These are phyloP conservation scores for Juglanconis juglandina DNA, from an alignment of 2,329 filamentous ascomycete genomes.

Conservation along the genomic window DNA sequence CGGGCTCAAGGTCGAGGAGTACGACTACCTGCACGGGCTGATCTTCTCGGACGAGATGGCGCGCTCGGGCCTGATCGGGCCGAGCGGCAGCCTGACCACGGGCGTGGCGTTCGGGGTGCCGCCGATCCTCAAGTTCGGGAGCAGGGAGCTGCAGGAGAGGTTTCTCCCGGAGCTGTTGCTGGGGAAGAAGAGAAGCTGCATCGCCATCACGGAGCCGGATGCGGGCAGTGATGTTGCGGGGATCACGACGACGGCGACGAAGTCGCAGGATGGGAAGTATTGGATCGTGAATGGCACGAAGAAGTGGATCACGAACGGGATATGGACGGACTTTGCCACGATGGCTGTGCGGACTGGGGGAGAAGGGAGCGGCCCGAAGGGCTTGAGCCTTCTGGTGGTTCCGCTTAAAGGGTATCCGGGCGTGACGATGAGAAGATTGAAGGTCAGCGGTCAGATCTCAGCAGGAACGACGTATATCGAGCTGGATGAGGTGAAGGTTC, in stretches of 20 bases:
- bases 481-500: conserved; percentile 71
- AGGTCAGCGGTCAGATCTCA: conserved; percentile 61
- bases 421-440: conserved; percentile 65
- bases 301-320: conserved; percentile 55
- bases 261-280: conserved; percentile 59
- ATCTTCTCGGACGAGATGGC: conserved; percentile 72
- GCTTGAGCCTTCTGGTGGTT: conserved; percentile 66
- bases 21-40: conserved; percentile 66
- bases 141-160: conserved; percentile 56
- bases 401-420: conserved; percentile 66
- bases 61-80: conserved; percentile 62
- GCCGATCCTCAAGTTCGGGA: conserved; percentile 67
- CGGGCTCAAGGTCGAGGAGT: conserved; percentile 67
- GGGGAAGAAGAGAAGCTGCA: conserved; percentile 65
- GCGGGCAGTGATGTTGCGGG: conserved; percentile 73
- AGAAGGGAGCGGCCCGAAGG: conserved; percentile 54
- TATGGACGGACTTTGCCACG: conserved; percentile 50
- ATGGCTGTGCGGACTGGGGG: conserved; percentile 71
- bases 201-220: conserved; percentile 75
- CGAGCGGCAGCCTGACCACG: conserved; percentile 61
- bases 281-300: conserved; percentile 74
- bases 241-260: conserved; percentile 64
- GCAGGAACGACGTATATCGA: conserved; percentile 74
- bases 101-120: conserved; percentile 72
- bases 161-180: conserved; percentile 67